Base-by-base conservation (phyloP, 140 eudicot species). In the Stevia rebaudiana region DNA sequence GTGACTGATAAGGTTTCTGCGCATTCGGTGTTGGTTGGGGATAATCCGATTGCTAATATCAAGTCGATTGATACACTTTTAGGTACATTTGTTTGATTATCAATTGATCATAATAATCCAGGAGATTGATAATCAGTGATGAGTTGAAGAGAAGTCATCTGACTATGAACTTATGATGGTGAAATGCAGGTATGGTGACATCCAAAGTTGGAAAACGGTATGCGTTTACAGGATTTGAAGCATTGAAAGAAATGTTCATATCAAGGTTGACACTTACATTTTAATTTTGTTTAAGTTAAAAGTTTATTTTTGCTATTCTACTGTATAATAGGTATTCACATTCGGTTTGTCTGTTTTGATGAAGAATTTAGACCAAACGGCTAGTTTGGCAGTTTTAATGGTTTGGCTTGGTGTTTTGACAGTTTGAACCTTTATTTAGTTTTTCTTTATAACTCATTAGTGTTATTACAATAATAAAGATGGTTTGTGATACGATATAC, bases 191-290 rank as follows among this genome's bases (percentile, higher is more conserved):
- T 25, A 94, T 94, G 99, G 97, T 94, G 67, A 85, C 95, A 17
- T 85, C 97, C 16, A 94, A 94, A 82, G 95, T 94, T 42, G 99
- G 99, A 30, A 94, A 94, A 67, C 94, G 99, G 12, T 95, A 88
- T 78, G 94, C 99, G 8, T 82, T 94, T 61, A 71, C 95, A 0
- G 94, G 94, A 19, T 94, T 94, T 83, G 99, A 94, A 71, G 97
- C 96, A 17, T 49, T 94, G 53, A 88, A 94, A 72, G 99, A 94
- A 74, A 83, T 86, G 69, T 88, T 94, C 67, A 61, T 85, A 53
- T 82, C 89, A 59, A 85, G 95, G 95, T 87, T 42, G 30, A 62
- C 24, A 33, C 60, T 47, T 55, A 11, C 5, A n/a, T 43, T 7
- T 12, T 23, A 46, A 18, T 37, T 4, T 18, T 57, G 0, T 15